Conservation (phyloP, 2,329 filamentous ascomycete genomes). For the Cephalotrichum gorgonifer region DNA sequence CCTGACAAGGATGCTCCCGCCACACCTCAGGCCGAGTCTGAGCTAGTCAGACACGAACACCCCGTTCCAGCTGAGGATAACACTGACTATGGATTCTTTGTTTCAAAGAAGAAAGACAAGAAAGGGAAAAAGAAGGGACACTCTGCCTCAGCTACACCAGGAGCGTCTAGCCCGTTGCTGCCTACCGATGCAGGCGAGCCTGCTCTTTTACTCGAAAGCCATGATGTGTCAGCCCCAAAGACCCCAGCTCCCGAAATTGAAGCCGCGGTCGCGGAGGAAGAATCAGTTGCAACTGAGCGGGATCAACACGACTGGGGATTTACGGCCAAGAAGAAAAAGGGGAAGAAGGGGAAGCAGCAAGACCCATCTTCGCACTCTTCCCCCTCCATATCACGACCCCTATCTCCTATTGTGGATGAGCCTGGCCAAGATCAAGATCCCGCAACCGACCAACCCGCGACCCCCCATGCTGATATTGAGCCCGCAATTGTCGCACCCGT, state of each 20-base stretch:
- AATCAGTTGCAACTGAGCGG: not conserved
- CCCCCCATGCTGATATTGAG: too few relatives aligned
- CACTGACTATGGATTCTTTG: not conserved
- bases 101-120: slow-evolving; percentile 1
- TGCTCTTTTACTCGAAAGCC: not conserved
- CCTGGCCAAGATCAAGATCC: too few relatives aligned
- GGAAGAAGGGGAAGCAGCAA: slow-evolving; percentile 7
- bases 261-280: not conserved
- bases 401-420: not conserved
- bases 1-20: not conserved
- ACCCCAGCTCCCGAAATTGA: not conserved
- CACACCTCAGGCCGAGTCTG: not conserved
- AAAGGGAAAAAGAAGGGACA: slow-evolving; percentile 11
- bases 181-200: not conserved
- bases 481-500: not conserved
- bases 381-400: not conserved
- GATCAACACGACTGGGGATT: too few relatives aligned
- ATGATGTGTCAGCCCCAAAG: not conserved
- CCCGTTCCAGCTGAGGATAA: not conserved
- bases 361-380: not conserved
- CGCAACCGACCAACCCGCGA: too few relatives aligned
- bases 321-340: too few relatives aligned
- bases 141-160: slow-evolving; percentile 6
- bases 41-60: not conserved
- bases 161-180: slow-evolving; percentile 3